Evolutionary conservation across 1,284 basidiomycete species (phyloP), one percentile per base, ranked within the genome.

Genomic region (Ustilago trichophora): DNA sequence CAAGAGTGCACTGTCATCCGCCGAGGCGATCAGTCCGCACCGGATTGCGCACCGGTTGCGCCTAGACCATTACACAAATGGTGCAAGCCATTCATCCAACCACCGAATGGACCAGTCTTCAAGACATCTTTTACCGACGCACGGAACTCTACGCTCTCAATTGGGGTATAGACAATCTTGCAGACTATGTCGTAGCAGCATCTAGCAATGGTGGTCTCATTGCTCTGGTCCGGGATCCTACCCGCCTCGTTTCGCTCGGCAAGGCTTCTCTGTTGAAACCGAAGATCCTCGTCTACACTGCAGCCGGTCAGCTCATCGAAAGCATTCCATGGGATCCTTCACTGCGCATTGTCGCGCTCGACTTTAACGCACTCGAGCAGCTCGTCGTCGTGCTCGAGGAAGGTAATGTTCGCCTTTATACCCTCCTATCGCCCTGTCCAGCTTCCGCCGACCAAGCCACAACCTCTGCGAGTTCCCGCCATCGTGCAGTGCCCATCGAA

Each of bases 361-460:
- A 91, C 24, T 93, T 91, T 89, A 91, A 91, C 0, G 66, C 83
- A 13, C 88, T 90, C 70, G 91, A 95, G 74, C 86, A 88, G 45
- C 86, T 98, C 29, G 88, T 90, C 0, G 87, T 95, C 6, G 83
- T 98, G 25, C 92, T 93, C 71, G 93, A 96, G 81, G 93, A 97
- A 74, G 95, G 95, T 15, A 85, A 87, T 9, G 97, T 96, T 80
- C 87, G 95, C 34, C 79, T 97, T 16, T 97, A 98, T 80, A 89
- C 94, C 80, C 85, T 97, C 18, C 81, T 82, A 24, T 75, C 50
- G 9, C 75, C 64, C 6, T 72, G 54, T 31, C 75, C 68, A 26
- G 50, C 50, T 24, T 48, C 45, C 9, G 52, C 52, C 19, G 43
- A 53, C 10, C 37, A 54, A 32, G 19, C 56, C 6, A 22, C 57